A percentile compares a stretch with the other conserved stretches of the same genome.
Evolutionary conservation across 257 asterid genomes (phyloP).

Genomic region (Osmanthus fragrans): DNA sequence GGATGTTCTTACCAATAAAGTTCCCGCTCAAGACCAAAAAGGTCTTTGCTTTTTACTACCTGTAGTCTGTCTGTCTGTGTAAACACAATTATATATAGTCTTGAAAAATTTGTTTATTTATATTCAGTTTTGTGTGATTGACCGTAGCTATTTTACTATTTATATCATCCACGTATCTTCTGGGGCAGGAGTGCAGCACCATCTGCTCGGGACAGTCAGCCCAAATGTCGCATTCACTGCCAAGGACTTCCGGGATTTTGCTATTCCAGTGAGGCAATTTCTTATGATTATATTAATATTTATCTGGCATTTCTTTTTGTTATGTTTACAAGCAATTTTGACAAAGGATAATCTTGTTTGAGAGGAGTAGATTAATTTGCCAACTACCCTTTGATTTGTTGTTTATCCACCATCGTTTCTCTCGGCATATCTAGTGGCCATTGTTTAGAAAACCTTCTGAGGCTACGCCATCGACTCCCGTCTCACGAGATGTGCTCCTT

Average conservation of each 20-base stretch:
- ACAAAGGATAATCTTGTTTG: too few relatives aligned
- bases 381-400: too few relatives aligned
- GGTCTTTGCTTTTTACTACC: conserved; percentile 41
- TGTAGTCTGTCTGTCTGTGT: not conserved
- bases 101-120: not conserved
- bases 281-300: not conserved
- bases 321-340: not conserved
- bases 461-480: too few relatives aligned
- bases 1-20: conserved; percentile 90
- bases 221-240: conserved; percentile 78
- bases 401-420: too few relatives aligned
- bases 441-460: too few relatives aligned
- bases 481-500: too few relatives aligned
- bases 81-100: not conserved
- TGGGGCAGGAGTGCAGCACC: conserved; percentile 79
- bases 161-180: conserved; percentile 7
- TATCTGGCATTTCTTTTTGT: not conserved
- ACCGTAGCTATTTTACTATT: conserved; percentile 8
- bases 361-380: too few relatives aligned
- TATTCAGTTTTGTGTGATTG: not conserved
- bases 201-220: conserved; percentile 75
- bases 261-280: conserved; percentile 55
- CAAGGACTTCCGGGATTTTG: conserved; percentile 78
- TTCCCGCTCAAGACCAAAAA: conserved; percentile 62
- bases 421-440: too few relatives aligned